phyloP scores from a whole-genome alignment of 257 asterid genomes.

The Nicotiana benthamiana region DNA sequence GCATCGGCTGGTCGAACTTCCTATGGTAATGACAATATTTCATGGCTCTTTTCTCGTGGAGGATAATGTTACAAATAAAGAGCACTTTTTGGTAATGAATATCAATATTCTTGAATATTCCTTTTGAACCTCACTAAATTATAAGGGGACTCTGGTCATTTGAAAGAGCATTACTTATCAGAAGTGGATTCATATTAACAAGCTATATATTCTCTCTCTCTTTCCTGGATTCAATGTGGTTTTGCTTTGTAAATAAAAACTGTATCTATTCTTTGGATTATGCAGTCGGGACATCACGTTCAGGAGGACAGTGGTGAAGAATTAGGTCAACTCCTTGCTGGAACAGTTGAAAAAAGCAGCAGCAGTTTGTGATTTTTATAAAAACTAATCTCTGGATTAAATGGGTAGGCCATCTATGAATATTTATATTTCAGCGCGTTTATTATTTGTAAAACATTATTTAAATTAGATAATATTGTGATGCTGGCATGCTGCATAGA shows the following conservation, averaged over 20 bases:
- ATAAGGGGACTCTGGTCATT: not conserved
- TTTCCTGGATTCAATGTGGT: not conserved
- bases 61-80: not conserved
- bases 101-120: not conserved
- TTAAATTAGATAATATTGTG: not conserved
- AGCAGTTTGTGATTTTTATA: not conserved
- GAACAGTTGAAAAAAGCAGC: conserved; percentile 41
- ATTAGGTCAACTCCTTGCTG: conserved; percentile 52
- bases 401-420: not conserved
- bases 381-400: not conserved
- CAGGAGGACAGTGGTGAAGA: conserved; percentile 89
- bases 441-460: not conserved
- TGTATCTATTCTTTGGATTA: conserved; percentile 1
- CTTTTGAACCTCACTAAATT: not conserved
- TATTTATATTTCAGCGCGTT: not conserved
- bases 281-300: conserved; percentile 86
- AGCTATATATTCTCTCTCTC: not conserved
- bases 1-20: conserved; percentile 60
- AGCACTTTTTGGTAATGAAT: not conserved
- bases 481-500: not conserved
- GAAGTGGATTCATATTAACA: not conserved
- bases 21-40: conserved; percentile 39
- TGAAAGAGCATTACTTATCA: not conserved
- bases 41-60: not conserved
- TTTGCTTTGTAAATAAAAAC: no score